phyloP scores from a whole-genome alignment of 2,329 filamentous ascomycete species.

The Talaromyces verruculosus region DNA sequence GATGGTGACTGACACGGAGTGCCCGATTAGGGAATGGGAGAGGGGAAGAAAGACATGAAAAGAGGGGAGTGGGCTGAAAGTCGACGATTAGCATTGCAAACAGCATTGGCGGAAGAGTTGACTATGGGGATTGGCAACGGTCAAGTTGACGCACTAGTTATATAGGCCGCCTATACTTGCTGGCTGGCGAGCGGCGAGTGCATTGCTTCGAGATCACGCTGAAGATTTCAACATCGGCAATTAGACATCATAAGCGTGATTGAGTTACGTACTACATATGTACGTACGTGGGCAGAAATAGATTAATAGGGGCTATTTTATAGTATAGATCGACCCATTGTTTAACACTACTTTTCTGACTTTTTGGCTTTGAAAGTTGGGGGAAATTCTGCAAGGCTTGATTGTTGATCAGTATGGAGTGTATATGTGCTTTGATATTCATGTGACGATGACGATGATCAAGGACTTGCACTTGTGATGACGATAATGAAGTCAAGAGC shows the following conservation, averaged over 20 bases:
- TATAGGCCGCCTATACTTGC: background rate
- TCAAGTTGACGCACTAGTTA: background rate
- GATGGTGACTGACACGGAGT: background rate
- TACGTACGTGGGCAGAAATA: background rate
- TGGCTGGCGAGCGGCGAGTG: background rate
- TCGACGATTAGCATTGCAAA: background rate
- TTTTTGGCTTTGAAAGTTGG: background rate
- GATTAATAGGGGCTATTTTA: background rate
- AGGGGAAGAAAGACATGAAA: background rate
- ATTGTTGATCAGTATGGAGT: slow-evolving; percentile 6
- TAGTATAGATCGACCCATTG: background rate
- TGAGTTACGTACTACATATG: background rate
- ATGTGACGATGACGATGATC: background rate
- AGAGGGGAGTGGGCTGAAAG: background rate
- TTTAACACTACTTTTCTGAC: background rate
- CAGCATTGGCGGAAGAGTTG: background rate
- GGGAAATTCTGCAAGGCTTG: background rate
- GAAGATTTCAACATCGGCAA: background rate
- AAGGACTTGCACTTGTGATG: background rate
- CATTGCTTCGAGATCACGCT: background rate
- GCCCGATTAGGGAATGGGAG: background rate
- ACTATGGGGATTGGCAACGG: background rate
- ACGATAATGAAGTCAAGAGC: background rate
- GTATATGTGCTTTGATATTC: background rate
- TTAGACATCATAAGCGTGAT: background rate